Conservation (phyloP, 139 green algal genomes). For the Penium margaritaceum region DNA sequence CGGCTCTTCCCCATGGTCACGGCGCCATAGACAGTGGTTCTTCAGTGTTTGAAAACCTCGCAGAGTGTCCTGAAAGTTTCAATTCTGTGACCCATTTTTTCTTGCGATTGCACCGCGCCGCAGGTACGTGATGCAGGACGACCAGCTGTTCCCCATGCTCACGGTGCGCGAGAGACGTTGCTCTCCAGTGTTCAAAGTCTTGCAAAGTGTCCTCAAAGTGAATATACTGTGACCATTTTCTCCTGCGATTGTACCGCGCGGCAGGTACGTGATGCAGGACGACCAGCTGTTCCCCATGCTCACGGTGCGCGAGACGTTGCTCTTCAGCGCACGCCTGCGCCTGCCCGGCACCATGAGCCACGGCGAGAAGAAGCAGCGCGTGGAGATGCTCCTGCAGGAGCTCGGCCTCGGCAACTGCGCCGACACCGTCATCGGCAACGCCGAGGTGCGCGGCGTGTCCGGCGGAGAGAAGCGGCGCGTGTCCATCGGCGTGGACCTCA, state of each 20-base stretch:
- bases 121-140: constrained; percentile 58
- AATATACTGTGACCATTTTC: too few relatives aligned
- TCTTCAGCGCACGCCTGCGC: constrained; percentile 57
- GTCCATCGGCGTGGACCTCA: constrained; percentile 77
- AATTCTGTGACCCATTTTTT: background rate
- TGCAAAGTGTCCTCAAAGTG: too few relatives aligned
- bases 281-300: constrained; percentile 59
- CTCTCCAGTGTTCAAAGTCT: too few relatives aligned
- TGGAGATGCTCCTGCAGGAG: constrained; percentile 18
- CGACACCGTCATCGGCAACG: constrained; percentile 84
- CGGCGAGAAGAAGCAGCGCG: constrained; percentile 12
- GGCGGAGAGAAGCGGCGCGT: constrained; percentile 91
- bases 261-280: constrained; percentile 57
- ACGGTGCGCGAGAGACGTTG: constrained; percentile 69
- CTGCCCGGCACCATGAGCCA: constrained; percentile 38
- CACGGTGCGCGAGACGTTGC: constrained; percentile 66
- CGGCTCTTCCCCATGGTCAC: too few relatives aligned
- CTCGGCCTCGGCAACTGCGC: constrained; percentile 25
- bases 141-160: constrained; percentile 57
- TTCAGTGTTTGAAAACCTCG: background rate
- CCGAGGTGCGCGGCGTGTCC: constrained; percentile 72
- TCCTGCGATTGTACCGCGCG: too few relatives aligned
- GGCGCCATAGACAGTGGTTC: too few relatives aligned
- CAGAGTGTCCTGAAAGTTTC: background rate
- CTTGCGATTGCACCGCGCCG: too few relatives aligned